Conservation (phyloP, 2,329 filamentous ascomycete genomes). For the Lachnellula cervina region DNA sequence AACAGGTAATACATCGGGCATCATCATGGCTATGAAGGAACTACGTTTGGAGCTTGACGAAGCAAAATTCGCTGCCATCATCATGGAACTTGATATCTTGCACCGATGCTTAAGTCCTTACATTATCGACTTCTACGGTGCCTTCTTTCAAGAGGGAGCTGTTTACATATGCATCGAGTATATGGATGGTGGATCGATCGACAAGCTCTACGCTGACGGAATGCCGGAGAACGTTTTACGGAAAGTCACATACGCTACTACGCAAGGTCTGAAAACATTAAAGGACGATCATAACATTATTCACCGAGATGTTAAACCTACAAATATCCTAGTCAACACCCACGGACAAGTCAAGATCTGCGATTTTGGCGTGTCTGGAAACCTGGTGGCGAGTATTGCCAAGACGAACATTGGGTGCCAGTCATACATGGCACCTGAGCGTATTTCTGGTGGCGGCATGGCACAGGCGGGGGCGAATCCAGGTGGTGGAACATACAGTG, state of each 20-base stretch:
- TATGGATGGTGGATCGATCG: conserved; percentile 97
- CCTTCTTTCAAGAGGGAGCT: conserved; percentile 97
- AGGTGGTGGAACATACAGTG: conserved; percentile 83
- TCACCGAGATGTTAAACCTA: conserved; percentile 96
- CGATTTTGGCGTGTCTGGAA: conserved; percentile 96
- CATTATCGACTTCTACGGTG: conserved; percentile 98
- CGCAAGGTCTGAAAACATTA: conserved; percentile 84
- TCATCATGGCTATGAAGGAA: conserved; percentile 99
- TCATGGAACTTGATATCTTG: conserved; percentile 94
- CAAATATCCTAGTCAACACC: conserved; percentile 93
- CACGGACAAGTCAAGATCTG: conserved; percentile 94
- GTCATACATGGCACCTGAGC: conserved; percentile 97
- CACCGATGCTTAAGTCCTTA: conserved; percentile 93
- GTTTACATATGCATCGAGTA: conserved; percentile 99
- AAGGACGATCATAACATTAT: conserved; percentile 99
- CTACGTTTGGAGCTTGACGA: conserved; percentile 94
- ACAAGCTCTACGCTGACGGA: conserved; percentile 88
- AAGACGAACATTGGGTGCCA: conserved; percentile 99
- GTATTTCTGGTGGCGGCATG: conserved; percentile 83
- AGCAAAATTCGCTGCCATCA: conserved; percentile 91
- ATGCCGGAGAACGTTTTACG: conserved; percentile 82
- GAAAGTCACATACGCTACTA: conserved; percentile 86
- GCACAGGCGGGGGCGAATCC: conserved; percentile 63
- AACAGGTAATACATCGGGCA: conserved; percentile 57
- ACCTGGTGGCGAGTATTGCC: conserved; percentile 93